phyloP scores from a whole-genome alignment of 148 eudicot species.

The Rheum nobile region DNA sequence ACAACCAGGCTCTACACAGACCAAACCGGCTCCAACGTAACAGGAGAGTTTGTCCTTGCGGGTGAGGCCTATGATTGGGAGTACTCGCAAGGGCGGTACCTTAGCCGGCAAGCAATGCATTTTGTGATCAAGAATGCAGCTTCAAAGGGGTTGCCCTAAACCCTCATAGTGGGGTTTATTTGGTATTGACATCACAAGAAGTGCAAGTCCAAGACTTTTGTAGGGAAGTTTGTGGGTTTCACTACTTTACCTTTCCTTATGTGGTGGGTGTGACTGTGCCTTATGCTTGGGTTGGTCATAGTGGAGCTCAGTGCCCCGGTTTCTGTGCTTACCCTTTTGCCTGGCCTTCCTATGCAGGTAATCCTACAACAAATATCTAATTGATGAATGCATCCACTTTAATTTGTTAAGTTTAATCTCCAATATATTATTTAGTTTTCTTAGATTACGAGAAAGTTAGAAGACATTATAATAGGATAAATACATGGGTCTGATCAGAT shows the following conservation, averaged over 20 bases:
- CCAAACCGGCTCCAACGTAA: constrained; percentile 71
- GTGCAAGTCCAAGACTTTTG: constrained; percentile 81
- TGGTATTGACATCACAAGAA: constrained; percentile 61
- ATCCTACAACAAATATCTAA: neutral
- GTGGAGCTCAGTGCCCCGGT: constrained; percentile 63
- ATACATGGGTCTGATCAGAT: no score
- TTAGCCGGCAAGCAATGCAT: constrained; percentile 68
- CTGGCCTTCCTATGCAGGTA: constrained; percentile 24
- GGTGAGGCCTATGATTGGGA: constrained; percentile 67
- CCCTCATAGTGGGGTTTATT: constrained; percentile 62
- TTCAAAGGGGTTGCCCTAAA: constrained; percentile 52
- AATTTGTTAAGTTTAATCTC: neutral
- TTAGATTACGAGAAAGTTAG: neutral
- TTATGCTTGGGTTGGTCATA: constrained; percentile 96
- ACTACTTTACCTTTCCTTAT: constrained; percentile 81
- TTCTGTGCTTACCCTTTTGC: constrained; percentile 82
- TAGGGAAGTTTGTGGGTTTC: constrained; percentile 76
- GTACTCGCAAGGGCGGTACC: constrained; percentile 62
- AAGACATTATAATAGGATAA: no score
- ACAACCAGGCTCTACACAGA: constrained; percentile 78
- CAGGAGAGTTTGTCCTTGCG: constrained; percentile 44
- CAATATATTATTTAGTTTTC: neutral
- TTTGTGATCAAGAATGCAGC: constrained; percentile 66
- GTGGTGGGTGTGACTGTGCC: constrained; percentile 82
- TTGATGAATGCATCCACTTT: no score